These are phyloP conservation scores for Coemansia sp. DNA, from an alignment of 192 early-diverging fungal species.

Conservation along the genomic window DNA sequence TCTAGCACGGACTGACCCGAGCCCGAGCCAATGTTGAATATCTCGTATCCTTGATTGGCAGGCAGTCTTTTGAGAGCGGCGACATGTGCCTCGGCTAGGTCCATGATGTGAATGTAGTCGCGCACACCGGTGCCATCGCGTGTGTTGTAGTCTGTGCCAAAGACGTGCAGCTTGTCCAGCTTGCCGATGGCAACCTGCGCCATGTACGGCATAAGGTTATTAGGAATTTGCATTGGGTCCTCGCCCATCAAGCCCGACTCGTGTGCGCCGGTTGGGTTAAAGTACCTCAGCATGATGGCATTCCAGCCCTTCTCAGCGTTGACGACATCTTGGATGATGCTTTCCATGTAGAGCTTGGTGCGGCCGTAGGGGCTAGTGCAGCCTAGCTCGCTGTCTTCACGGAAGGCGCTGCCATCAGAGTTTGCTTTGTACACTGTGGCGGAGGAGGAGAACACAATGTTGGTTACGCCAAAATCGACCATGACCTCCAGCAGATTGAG, in stretches of 20 bases:
- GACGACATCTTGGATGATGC: constrained; percentile 74
- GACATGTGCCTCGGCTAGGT: constrained; percentile 87
- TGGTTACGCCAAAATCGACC: constrained; percentile 75
- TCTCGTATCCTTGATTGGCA: constrained; percentile 55
- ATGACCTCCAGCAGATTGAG: constrained; percentile 81
- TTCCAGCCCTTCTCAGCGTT: constrained; percentile 62
- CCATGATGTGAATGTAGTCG: constrained; percentile 96
- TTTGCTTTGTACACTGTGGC: constrained; percentile 83
- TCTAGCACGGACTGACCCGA: constrained; percentile 90
- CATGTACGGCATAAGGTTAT: constrained; percentile 89
- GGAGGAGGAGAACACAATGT: constrained; percentile 93
- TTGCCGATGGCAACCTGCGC: constrained; percentile 84
- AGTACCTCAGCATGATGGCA: constrained; percentile 76
- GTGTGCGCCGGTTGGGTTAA: constrained; percentile 95
- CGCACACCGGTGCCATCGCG: constrained; percentile 89
- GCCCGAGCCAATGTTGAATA: constrained; percentile 92
- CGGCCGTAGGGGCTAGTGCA: constrained; percentile 91
- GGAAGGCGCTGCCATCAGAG: constrained; percentile 52
- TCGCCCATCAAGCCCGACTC: constrained; percentile 89
- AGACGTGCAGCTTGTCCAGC: constrained; percentile 79
- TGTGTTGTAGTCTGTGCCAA: constrained; percentile 90
- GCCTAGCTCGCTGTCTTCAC: constrained; percentile 63
- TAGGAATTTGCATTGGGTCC: constrained; percentile 79
- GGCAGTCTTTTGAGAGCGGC: constrained; percentile 74
- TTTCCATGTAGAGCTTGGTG: constrained; percentile 93